Evolutionary conservation across 1,139 yeast genomes (phyloP), one percentile per base, ranked within the genome.

Genomic region (Magnusiomyces tetraspermus): DNA sequence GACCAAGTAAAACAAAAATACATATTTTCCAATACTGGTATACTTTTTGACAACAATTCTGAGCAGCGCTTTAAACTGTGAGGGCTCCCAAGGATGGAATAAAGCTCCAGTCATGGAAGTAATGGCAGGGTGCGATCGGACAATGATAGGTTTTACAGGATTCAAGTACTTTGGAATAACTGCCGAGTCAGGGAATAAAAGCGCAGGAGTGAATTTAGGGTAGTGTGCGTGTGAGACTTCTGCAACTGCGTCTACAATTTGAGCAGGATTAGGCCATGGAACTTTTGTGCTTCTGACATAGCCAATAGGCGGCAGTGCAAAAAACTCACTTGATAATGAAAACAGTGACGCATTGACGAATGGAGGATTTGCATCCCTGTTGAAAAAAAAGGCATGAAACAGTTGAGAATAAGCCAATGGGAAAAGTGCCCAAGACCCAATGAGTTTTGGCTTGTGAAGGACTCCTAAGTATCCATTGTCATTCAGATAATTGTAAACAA

Each of bases 401-500:
- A 72, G 63, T 60, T 71, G 74, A n/a, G 71, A 64, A 55, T 67
- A 63, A 15, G 75, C 71, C 37, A 70, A 56, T 5, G 76, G 76
- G 60, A 71, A 69, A 51, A 72, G 59, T 13, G 67, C 61, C 75
- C 75, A 71, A 13, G 73, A 61, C 1, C 73, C 74, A 22, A 69
- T 55, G 49, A 66, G 55, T 47, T 68, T 61, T 6, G 74, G 73
- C 55, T 68, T 63, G 11, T 48, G n/a, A 15, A 52, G 28, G 62
- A 64, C 63, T 4, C 60, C 61, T 47, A 69, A 56, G 50, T 57
- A 60, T 5, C 70, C 72, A 28, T 60, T 53, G 55, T 70, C 72
- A 36, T 70, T 71, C 46, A 69, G 59, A 51, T 59, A 64, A 55
- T 70, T 70, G 60, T 67, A 69, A 11, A 61, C 51, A 57, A 65